Base-by-base conservation (phyloP, 2,329 filamentous ascomycete species). In the Venturia nashicola region DNA sequence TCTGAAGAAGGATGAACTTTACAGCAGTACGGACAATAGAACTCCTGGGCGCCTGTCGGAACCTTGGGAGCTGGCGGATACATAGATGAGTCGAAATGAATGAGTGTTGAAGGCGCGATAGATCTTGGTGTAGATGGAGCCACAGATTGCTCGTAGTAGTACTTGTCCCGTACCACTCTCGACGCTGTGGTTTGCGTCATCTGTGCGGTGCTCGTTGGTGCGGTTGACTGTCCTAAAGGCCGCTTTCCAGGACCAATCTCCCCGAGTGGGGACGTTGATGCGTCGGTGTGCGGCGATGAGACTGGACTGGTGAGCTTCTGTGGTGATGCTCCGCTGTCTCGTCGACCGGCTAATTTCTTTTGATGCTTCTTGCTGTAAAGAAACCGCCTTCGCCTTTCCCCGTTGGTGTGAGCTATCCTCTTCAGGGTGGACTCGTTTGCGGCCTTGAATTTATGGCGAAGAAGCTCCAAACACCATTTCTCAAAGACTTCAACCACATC, bases 1-100 rank as follows among this genome's bases (percentile, higher is more conserved):
- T 66, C 42, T 44, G 39, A 59, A 8, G 62, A 46, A 18, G 66
- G 65, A n/a, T 65, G 61, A 16, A 68, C 61, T 20, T 61, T 59
- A 27, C 63, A 67, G 51, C 67, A 68, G 54, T 66, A 67, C 8
- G 66, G 67, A 48, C 67, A 68, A 36, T 67, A 62, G 62, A 68
- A 68, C 59, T 68, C 67, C 36, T 65, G 65, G 32, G 64, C 61
- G 5, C 42, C 43, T 6, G 51, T 34, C 7, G 64, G 43, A 12
- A 65, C 43, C 23, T 64, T 67, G n/a, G 67, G 67, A 0, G 66
- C 60, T 20, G 32, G 59, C n/a, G 67, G 67, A 2, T 67, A 40
- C 54, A 32, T 62, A 44, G 55, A 46, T 32, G 61, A 36, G 44
- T 59, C 51, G 46, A 51, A 51, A 51, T 51, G 46, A 16, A 51